Evolutionary conservation across 1,139 yeast genomes (phyloP).

Genomic region (Taphrina betulina): DNA sequence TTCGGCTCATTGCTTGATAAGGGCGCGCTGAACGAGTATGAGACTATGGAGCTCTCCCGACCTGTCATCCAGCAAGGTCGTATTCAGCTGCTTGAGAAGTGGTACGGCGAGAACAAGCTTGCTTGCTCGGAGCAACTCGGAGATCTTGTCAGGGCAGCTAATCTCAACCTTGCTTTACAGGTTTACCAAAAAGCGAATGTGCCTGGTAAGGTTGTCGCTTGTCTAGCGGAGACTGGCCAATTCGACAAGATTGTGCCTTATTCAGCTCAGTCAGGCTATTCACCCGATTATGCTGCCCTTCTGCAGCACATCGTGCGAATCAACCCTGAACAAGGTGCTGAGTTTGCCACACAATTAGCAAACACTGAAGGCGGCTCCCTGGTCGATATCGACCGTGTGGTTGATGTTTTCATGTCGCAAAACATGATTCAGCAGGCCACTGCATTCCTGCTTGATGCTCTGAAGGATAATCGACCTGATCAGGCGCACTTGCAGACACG

Average conservation of each 20-base stretch:
- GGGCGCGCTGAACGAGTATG: conserved; percentile 89
- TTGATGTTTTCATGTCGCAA: conserved; percentile 92
- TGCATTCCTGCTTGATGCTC: conserved; percentile 93
- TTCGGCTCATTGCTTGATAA: conserved; percentile 88
- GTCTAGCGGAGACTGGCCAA: conserved; percentile 93
- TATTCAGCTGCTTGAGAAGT: conserved; percentile 88
- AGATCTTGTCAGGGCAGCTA: conserved; percentile 88
- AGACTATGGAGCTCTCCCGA: conserved; percentile 89
- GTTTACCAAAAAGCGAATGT: conserved; percentile 83
- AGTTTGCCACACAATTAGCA: conserved; percentile 85
- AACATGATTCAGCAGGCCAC: conserved; percentile 97
- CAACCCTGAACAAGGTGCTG: conserved; percentile 97
- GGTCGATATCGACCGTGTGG: conserved; percentile 78
- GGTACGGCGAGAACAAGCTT: conserved; percentile 92
- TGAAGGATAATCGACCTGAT: conserved; percentile 89
- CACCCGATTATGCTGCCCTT: conserved; percentile 86
- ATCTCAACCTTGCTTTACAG: conserved; percentile 80
- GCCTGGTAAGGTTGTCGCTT: conserved; percentile 86
- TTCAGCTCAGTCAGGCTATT: conserved; percentile 82
- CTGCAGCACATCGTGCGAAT: conserved; percentile 87
- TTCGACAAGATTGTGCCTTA: conserved; percentile 94
- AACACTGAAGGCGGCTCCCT: conserved; percentile 60
- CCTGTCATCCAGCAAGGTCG: conserved; percentile 97
- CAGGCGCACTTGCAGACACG: conserved; percentile 96
- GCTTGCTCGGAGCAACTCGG: conserved; percentile 95